Conservation (phyloP, 2,329 filamentous ascomycete genomes). For the Penicillium sp. region DNA sequence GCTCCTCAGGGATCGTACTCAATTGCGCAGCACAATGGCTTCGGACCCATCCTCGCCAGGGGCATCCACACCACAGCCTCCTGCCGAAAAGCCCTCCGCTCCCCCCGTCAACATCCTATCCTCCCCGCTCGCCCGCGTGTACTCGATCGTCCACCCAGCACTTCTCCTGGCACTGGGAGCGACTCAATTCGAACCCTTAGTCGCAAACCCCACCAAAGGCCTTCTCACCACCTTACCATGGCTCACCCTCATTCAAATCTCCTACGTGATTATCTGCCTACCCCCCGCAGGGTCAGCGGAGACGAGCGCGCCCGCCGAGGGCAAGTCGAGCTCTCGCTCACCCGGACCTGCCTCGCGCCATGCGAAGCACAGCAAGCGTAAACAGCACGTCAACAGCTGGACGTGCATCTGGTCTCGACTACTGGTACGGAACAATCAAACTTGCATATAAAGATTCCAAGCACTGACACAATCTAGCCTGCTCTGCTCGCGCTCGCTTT, state of each 20-base stretch:
- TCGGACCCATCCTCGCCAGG: slow-evolving; percentile 11
- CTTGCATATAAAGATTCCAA: neutral
- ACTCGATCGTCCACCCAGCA: slow-evolving; percentile 68
- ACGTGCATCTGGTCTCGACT: slow-evolving; percentile 24
- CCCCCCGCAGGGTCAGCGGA: slow-evolving; percentile 50
- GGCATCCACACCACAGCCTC: slow-evolving; percentile 10
- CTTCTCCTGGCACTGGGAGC: slow-evolving; percentile 66
- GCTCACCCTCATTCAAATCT: slow-evolving; percentile 64
- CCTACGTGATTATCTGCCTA: slow-evolving; percentile 60
- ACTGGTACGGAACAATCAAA: slow-evolving; percentile 23
- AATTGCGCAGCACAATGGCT: slow-evolving; percentile 16
- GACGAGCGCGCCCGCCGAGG: neutral
- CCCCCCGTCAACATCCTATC: slow-evolving; percentile 51
- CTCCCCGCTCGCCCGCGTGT: slow-evolving; percentile 51
- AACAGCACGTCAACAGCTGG: slow-evolving; percentile 18
- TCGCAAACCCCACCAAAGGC: slow-evolving; percentile 67
- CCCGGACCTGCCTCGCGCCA: slow-evolving; percentile 12
- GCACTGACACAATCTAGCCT: slow-evolving; percentile 52
- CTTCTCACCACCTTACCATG: slow-evolving; percentile 63
- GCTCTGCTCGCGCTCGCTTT: slow-evolving; percentile 67
- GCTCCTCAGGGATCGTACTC: slow-evolving; percentile 4
- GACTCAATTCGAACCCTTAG: slow-evolving; percentile 65
- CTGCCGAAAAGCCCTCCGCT: slow-evolving; percentile 28
- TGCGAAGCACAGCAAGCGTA: slow-evolving; percentile 26
- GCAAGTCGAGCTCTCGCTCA: slow-evolving; percentile 18